Conservation (phyloP, 2,329 filamentous ascomycete genomes). For the Colletotrichum paranaense region DNA sequence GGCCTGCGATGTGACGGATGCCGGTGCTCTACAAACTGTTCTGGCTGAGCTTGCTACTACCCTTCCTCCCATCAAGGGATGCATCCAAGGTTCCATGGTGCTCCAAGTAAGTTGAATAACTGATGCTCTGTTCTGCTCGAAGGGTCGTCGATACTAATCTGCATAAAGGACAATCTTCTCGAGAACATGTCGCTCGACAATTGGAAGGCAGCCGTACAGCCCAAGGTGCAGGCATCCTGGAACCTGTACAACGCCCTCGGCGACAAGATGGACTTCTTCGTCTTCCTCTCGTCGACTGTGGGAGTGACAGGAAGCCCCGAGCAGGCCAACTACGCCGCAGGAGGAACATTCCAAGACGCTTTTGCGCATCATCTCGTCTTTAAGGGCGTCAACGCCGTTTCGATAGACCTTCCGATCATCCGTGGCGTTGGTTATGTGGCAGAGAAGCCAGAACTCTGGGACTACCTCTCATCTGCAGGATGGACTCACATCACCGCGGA, state of each 20-base stretch:
- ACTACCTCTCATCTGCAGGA: slow-evolving; percentile 38
- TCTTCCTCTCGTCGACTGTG: slow-evolving; percentile 46
- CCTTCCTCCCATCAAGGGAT: slow-evolving; percentile 33
- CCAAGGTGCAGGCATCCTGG: slow-evolving; percentile 48
- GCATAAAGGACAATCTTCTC: slow-evolving; percentile 29
- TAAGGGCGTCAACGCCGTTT: slow-evolving; percentile 55
- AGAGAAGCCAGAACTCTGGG: slow-evolving; percentile 50
- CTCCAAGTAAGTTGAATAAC: slow-evolving; percentile 32
- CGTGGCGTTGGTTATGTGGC: slow-evolving; percentile 62
- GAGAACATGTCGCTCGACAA: slow-evolving; percentile 34
- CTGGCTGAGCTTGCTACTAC: neutral
- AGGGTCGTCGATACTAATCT: neutral
- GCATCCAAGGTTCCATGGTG: slow-evolving; percentile 38
- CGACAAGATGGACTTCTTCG: slow-evolving; percentile 47
- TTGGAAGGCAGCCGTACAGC: slow-evolving; percentile 37
- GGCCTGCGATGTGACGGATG: slow-evolving; percentile 37
- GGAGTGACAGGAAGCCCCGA: slow-evolving; percentile 42
- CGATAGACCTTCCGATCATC: slow-evolving; percentile 65
- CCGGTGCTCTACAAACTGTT: neutral
- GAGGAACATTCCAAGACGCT: slow-evolving; percentile 55
- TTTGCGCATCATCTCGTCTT: slow-evolving; percentile 52
- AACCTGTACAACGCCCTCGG: slow-evolving; percentile 46
- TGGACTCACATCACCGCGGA: slow-evolving; percentile 38
- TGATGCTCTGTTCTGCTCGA: no score
- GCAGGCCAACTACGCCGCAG: slow-evolving; percentile 58